A percentile compares a stretch with the other conserved stretches of the same genome.
These are phyloP conservation scores for Tuber microsphaerosporum DNA, from an alignment of 495 filamentous ascomycete genomes.

Conservation along the genomic window DNA sequence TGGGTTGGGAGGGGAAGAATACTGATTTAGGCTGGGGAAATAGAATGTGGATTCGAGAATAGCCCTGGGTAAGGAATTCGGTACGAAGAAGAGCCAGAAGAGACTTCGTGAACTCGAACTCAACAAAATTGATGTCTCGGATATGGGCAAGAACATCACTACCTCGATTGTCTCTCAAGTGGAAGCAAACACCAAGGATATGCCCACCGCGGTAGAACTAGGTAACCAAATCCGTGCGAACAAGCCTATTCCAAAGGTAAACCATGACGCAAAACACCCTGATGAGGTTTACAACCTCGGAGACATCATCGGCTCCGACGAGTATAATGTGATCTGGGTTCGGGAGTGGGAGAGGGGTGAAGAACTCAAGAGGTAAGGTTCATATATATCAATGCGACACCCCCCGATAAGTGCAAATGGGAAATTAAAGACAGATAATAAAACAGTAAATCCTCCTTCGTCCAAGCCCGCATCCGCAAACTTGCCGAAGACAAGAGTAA, in stretches of 20 bases:
- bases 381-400: conserved; percentile 43
- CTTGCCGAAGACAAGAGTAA: background rate
- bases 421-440: background rate
- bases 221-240: conserved; percentile 59
- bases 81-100: conserved; percentile 88
- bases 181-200: conserved; percentile 51
- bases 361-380: conserved; percentile 40
- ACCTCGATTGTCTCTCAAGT: conserved; percentile 36
- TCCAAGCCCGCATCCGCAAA: background rate
- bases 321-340: conserved; percentile 42
- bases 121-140: conserved; percentile 35
- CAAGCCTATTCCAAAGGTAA: conserved; percentile 72
- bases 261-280: conserved; percentile 63
- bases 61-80: conserved; percentile 79
- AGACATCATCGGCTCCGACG: conserved; percentile 57
- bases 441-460: conserved; percentile 9
- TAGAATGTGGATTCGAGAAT: conserved; percentile 33
- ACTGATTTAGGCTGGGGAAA: conserved; percentile 43
- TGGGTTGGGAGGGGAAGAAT: background rate
- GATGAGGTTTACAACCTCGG: conserved; percentile 74
- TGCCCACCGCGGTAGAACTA: conserved; percentile 57
- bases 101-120: conserved; percentile 45
- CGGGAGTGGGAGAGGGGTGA: conserved; percentile 36
- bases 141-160: conserved; percentile 32
- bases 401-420: background rate